Conservation (phyloP, 371 early-diverging fungal genomes). For the Circinella minor region DNA sequence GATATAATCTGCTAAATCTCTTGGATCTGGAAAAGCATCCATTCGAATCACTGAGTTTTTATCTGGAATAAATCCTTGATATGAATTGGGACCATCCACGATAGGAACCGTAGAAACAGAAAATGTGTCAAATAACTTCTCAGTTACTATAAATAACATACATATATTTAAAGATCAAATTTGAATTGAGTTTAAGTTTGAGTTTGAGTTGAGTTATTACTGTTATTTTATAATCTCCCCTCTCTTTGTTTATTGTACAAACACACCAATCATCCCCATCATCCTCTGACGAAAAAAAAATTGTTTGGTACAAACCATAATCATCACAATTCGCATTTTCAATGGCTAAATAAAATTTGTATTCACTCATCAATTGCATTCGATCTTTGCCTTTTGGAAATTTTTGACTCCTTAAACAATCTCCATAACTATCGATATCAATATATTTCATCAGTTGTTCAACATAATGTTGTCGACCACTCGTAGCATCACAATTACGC, state of each 20-base stretch:
- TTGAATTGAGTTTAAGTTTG: too few species aligned
- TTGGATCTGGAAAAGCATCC: constrained; percentile 48
- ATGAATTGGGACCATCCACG: constrained; percentile 37
- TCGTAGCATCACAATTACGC: constrained; percentile 40
- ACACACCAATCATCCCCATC: neutral
- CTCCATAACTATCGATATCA: constrained; percentile 39
- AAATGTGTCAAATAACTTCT: constrained; percentile 42
- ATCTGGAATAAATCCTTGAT: constrained; percentile 39
- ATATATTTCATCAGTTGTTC: constrained; percentile 41
- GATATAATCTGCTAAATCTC: constrained; percentile 43
- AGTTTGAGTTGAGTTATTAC: too few species aligned
- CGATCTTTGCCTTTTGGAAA: constrained; percentile 41
- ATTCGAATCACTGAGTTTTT: constrained; percentile 37
- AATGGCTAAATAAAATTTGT: constrained; percentile 48
- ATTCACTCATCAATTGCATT: constrained; percentile 28
- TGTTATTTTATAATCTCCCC: too few species aligned
- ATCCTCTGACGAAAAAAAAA: neutral
- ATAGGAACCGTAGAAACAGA: constrained; percentile 27
- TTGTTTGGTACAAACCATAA: constrained; percentile 30
- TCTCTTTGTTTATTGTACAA: too few species aligned
- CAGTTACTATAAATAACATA: constrained; percentile 30
- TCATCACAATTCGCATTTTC: constrained; percentile 51
- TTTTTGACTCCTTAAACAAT: constrained; percentile 34
- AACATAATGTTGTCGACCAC: constrained; percentile 41
- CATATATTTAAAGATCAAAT: too few species aligned